Base-by-base conservation (phyloP, 345 rosid species). In the Lepidium africanum region DNA sequence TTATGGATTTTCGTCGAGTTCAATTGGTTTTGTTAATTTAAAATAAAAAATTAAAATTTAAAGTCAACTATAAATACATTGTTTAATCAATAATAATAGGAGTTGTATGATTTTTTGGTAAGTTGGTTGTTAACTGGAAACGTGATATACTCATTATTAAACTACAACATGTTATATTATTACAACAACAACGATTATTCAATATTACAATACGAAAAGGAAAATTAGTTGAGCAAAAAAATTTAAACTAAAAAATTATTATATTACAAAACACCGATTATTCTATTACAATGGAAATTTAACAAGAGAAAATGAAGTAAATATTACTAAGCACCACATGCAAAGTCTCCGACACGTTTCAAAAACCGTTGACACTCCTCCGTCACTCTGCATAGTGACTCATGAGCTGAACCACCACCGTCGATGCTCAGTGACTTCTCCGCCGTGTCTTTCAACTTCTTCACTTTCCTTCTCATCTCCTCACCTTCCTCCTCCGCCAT, bases 401-500 rank as follows among this genome's bases (percentile, higher is more conserved):
- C 7, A 41, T 73, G 67, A 42, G 73, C 68, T 8, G 63, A 51
- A 27, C 68, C 77, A 52, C 62, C 15, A 32, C 77, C 63, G 30
- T 73, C 72, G 12, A 6, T 33, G 56, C 67, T 73, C 61, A 67
- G 3, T 7, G 67, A 73, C 77, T 41, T 42, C 36, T 73, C 86
- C 77, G 41, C 82, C 75, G 43, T 42, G 6, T 27, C 65, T 47
- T 45, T 71, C 36, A 35, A 79, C 81, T 25, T 69, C 69, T 75
- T 79, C 13, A 66, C 92, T 43, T 69, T 79, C 2, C 8, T 69
- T 72, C 87, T 86, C 41, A 81, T 78, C 32, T 15, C 57, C 14
- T 46, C 14, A 14, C 87, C 85, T 53, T 71, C 82, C 17, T 82
- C 76, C 2, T 73, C 85, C 14, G 12, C 80, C 90, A 86, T 79